These are phyloP conservation scores for Sordaria brevicollis DNA, from an alignment of 495 filamentous ascomycete species.

Conservation along the genomic window DNA sequence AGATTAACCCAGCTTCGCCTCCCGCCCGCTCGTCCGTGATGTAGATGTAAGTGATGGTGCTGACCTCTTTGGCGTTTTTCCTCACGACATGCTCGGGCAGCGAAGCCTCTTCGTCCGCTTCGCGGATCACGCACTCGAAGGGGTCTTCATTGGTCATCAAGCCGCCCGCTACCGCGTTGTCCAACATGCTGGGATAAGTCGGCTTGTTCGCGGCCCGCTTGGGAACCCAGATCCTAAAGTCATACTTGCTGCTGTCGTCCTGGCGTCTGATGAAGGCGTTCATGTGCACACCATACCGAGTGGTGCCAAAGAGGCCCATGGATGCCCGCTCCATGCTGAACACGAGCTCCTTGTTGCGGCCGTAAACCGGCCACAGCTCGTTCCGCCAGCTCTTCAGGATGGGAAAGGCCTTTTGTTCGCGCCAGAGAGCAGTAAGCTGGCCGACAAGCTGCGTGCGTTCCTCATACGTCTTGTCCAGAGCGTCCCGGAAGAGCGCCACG, in stretches of 20 bases:
- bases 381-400: constrained; percentile 77
- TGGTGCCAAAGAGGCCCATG: constrained; percentile 70
- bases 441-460: constrained; percentile 52
- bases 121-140: constrained; percentile 73
- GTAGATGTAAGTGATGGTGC: constrained; percentile 80
- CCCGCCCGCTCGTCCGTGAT: constrained; percentile 67
- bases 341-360: constrained; percentile 47
- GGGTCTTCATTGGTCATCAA: constrained; percentile 67
- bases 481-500: constrained; percentile 13
- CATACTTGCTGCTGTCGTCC: constrained; percentile 36
- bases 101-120: constrained; percentile 84
- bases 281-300: constrained; percentile 87
- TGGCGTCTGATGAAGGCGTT: constrained; percentile 53
- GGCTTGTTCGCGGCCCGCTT: constrained; percentile 63
- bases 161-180: constrained; percentile 91
- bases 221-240: constrained; percentile 76
- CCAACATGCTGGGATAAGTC: constrained; percentile 79
- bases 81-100: constrained; percentile 62
- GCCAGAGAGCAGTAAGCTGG: constrained; percentile 51
- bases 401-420: constrained; percentile 51
- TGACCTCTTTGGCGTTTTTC: constrained; percentile 41
- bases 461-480: constrained; percentile 18
- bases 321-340: constrained; percentile 74
- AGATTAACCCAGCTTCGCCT: constrained; percentile 76
- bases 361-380: constrained; percentile 80